Evolutionary conservation across 208 protist species (phyloP), one percentile per base, ranked within the genome.

Genomic region (Phytomonas sp.): DNA sequence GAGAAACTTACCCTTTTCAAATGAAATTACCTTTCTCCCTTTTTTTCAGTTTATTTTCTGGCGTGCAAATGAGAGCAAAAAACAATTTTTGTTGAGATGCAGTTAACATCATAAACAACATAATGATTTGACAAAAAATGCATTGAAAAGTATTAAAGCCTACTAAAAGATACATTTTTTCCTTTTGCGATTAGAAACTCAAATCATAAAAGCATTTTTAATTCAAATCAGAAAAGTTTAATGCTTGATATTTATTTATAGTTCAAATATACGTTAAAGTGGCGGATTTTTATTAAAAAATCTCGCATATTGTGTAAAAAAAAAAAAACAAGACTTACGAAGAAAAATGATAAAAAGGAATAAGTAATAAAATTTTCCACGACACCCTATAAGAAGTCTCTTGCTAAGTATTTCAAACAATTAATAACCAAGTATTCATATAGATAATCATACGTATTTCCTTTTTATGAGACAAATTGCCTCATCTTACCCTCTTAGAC

Each of bases 111-210:
- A 65, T 1, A 52, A 52, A 45, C 19, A 19, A 60, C 12, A 52
- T 29, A 63, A 6, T 40, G 26, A 19, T 49, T 31, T 29, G 19
- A 29, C 61, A 75, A 62, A 26, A 75, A 62, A 26, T 31, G 33
- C 19, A 26, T 69, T 23, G 3, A 8, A 75, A 26, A 67, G 33
- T 33, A 59, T 52, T 30, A 29, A 34, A 69, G 0, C 0, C 16
- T 10, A 69, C 31, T 60, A 4, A 75, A 29, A 75, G 29, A 70
- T 60, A 69, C 10, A 59, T 26, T 69, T 52, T 31, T 56, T 6
- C 14, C n/a, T 0, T 69, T 63, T 34, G 16, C 26, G 12, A 42
- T 42, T 34, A 19, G 29, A 7, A 69, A 69, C 14, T 45, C 7
- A 69, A 61, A 60, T 69, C 12, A 62, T 69, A n/a, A 31, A 68